phyloP scores from a whole-genome alignment of 108 stramenopile genomes.

The Fistulifera pelliculosa region DNA sequence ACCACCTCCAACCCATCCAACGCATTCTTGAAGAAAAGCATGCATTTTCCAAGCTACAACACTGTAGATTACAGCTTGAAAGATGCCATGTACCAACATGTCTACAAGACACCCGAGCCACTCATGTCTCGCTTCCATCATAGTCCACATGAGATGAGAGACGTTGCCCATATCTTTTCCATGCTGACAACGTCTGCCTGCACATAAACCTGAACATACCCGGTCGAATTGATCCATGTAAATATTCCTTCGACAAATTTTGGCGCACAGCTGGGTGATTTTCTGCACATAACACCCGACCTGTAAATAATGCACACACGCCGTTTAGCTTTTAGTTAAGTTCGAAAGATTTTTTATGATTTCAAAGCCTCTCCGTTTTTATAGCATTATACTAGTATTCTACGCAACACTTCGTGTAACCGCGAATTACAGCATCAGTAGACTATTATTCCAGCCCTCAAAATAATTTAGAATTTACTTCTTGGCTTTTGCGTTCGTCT shows the following conservation, averaged over 20 bases:
- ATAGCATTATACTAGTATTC: neutral
- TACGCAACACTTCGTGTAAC: neutral
- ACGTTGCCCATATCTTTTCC: no score
- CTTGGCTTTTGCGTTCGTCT: slow-evolving; percentile 16
- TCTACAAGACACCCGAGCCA: neutral
- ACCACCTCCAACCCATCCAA: neutral
- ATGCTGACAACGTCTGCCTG: no score
- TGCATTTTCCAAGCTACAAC: neutral
- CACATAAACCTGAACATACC: no score
- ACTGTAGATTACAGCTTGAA: neutral
- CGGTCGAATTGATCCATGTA: no score
- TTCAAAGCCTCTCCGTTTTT: neutral
- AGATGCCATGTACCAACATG: neutral
- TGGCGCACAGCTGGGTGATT: no score
- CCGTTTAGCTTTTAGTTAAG: no score
- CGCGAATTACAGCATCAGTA: neutral
- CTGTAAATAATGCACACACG: no score
- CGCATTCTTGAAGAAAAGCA: neutral
- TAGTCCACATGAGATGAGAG: no score
- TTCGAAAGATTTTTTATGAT: no score
- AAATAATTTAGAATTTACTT: neutral
- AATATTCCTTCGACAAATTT: no score
- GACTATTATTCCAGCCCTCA: neutral
- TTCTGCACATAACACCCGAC: no score
- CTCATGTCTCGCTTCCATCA: neutral